A percentile compares a stretch with the other conserved stretches of the same genome.
phyloP scores from a whole-genome alignment of 331 rosid genomes.

The Arachis monticola region DNA sequence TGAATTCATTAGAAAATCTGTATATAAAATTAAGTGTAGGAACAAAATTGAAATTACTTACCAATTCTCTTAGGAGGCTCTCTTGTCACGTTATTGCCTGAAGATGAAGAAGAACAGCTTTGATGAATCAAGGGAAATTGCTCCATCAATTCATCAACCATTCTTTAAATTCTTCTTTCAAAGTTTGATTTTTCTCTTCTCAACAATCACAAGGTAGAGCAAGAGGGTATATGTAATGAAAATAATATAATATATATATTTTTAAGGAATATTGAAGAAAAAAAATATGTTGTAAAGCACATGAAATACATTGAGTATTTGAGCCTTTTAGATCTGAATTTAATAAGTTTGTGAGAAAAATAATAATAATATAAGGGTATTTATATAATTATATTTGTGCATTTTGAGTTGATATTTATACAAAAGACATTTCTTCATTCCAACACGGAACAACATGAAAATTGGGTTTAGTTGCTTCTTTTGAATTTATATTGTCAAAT shows the following conservation, averaged over 20 bases:
- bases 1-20: background rate
- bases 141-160: slow-evolving; percentile 32
- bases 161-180: slow-evolving; percentile 4
- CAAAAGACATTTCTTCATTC: background rate
- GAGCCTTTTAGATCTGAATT: too few species aligned
- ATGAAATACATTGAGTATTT: too few species aligned
- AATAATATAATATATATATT: background rate
- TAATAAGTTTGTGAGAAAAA: background rate
- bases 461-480: background rate
- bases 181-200: background rate
- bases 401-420: background rate
- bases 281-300: too few species aligned
- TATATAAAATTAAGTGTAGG: background rate
- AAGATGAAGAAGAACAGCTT: slow-evolving; percentile 6
- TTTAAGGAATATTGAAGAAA: too few species aligned
- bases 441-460: slow-evolving; percentile 16
- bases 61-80: slow-evolving; percentile 38
- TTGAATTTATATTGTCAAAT: background rate
- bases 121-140: slow-evolving; percentile 32
- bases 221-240: background rate
- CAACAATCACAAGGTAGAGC: background rate
- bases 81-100: background rate
- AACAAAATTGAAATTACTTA: slow-evolving; percentile 1
- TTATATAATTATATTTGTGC: too few species aligned
- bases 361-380: background rate